These are phyloP conservation scores for Pichia manshurica DNA, from an alignment of 805 yeast species.

Conservation along the genomic window DNA sequence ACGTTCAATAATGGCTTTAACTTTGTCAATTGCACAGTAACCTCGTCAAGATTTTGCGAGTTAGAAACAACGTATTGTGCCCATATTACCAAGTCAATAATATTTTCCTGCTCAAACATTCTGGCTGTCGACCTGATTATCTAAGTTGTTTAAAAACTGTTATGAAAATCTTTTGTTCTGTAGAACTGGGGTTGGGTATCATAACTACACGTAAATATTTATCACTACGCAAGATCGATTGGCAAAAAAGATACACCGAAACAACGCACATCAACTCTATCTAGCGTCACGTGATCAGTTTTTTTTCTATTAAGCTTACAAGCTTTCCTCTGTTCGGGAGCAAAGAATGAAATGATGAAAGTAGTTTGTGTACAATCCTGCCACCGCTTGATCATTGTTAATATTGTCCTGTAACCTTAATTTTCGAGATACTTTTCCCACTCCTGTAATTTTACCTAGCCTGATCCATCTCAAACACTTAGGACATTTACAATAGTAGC, in stretches of 20 bases:
- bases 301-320: no score
- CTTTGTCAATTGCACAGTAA: not conserved
- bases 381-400: not conserved
- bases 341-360: slow-evolving; percentile 17
- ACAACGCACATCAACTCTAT: no score
- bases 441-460: slow-evolving; percentile 16
- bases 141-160: no score
- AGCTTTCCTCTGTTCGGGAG: not conserved
- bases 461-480: slow-evolving; percentile 21
- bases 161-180: no score
- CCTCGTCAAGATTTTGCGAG: not conserved
- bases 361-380: slow-evolving; percentile 22
- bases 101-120: not conserved
- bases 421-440: not conserved
- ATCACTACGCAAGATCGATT: no score
- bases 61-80: not conserved
- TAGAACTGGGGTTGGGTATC: no score
- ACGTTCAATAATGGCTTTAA: not conserved
- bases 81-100: not conserved
- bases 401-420: no score
- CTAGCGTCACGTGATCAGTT: no score
- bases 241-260: no score
- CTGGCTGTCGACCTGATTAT: no score
- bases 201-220: no score
- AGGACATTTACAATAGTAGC: slow-evolving; percentile 22